phyloP scores from a whole-genome alignment of 495 filamentous ascomycete genomes.

The Alectoria sarmentosa region DNA sequence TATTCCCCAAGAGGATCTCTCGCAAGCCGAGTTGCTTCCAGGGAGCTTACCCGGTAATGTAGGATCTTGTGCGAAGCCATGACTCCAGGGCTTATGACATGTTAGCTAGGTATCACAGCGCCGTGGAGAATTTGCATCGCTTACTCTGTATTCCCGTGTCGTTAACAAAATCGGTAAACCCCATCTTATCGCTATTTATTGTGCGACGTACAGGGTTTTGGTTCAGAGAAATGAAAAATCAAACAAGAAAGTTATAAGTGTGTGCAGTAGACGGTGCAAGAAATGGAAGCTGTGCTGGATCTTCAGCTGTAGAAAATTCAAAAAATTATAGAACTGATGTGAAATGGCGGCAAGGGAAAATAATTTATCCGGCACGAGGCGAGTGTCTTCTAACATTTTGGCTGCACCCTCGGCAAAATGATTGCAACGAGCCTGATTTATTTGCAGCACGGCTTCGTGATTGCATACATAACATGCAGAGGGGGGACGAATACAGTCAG shows the following conservation, averaged over 20 bases:
- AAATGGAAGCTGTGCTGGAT: neutral
- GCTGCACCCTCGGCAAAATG: too few species aligned
- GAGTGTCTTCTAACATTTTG: neutral
- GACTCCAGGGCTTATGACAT: constrained; percentile 75
- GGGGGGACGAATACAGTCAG: neutral
- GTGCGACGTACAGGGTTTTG: neutral
- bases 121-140: constrained; percentile 31
- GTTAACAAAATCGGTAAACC: constrained; percentile 87
- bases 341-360: neutral
- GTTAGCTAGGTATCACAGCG: constrained; percentile 26
- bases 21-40: constrained; percentile 11
- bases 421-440: too few species aligned
- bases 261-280: neutral
- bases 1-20: neutral
- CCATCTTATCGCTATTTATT: constrained; percentile 53
- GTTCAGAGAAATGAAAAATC: neutral
- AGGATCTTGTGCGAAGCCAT: constrained; percentile 85
- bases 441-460: too few species aligned
- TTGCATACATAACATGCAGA: too few species aligned
- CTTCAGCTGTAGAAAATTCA: neutral
- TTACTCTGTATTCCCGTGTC: constrained; percentile 81
- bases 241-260: neutral
- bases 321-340: constrained; percentile 4
- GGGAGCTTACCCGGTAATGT: constrained; percentile 77
- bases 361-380: neutral